phyloP scores from a whole-genome alignment of 2,329 filamentous ascomycete genomes.

The Tolypocladium album region DNA sequence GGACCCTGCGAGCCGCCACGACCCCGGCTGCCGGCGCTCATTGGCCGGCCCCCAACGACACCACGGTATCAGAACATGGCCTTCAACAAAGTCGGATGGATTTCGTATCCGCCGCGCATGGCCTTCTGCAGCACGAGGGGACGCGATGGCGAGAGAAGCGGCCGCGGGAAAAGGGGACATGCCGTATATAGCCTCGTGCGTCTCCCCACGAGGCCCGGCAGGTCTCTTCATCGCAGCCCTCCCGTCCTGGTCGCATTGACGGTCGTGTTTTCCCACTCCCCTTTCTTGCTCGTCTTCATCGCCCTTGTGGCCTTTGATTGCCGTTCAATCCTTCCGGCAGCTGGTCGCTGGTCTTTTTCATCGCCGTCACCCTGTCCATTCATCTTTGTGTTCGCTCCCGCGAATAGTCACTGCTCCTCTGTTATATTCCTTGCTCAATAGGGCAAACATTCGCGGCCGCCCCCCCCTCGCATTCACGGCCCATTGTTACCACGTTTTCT shows the following conservation, averaged over 20 bases:
- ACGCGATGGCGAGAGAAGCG: neutral
- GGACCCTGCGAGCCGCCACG: neutral
- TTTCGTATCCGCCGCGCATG: neutral
- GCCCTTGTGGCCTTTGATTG: conserved; percentile 4
- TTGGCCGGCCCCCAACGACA: conserved; percentile 2
- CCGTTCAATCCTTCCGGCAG: conserved; percentile 23
- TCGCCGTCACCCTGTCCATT: conserved; percentile 1
- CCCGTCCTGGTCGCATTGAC: neutral
- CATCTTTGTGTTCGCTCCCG: neutral
- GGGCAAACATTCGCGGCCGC: conserved; percentile 1
- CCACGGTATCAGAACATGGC: conserved; percentile 1
- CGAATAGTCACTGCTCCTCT: neutral
- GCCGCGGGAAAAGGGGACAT: neutral
- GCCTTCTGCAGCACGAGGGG: too few species aligned
- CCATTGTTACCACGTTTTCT: neutral
- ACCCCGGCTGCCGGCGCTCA: conserved; percentile 1
- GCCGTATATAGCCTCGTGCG: conserved; percentile 10
- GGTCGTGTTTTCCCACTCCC: neutral
- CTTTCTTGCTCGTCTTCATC: conserved; percentile 1
- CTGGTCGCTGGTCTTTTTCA: conserved; percentile 15
- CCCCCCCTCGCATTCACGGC: neutral
- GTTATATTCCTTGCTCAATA: conserved; percentile 5
- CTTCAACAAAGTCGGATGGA: neutral
- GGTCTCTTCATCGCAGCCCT: neutral
- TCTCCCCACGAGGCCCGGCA: conserved; percentile 3